Evolutionary conservation across 805 yeast species (phyloP), one percentile per base, ranked within the genome.

Genomic region (Jamesozyma piceae): DNA sequence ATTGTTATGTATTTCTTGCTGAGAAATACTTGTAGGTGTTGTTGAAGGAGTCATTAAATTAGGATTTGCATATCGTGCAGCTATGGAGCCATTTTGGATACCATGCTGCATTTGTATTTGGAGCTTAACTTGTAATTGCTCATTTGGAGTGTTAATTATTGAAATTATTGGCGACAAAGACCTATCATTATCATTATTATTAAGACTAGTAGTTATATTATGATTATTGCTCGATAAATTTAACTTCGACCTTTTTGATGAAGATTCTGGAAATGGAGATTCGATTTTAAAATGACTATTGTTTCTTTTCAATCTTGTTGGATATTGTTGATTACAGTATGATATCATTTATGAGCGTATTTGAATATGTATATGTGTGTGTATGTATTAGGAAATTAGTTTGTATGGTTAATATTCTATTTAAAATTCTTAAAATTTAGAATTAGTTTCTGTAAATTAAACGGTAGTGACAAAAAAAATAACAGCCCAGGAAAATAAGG

Each of bases 261-360:
- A 11, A 15, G 31, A 28, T 20, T 42, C 44, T 11, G 44, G 42
- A 17, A 35, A 40, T n/a, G 46, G 44, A 2, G 42, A n/a, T 18
- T 45, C 49, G 5, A 45, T 30, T 35, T 46, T 46, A 30, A 43
- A 40, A 21, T 42, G 41, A 15, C 28, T 15, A 28, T 34, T 37
- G 1, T 15, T 32, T 38, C 49, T 33, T 31, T 45, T 45, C 18
- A 39, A 4, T 13, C 27, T 35, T 26, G 21, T 28, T 28, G 35
- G 17, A 24, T 22, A 26, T 17, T 28, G 43, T 21, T 20, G 38
- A 27, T 39, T 35, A 19, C 28, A 34, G 34, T n/a, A 18, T 3
- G 32, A 40, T n/a, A 30, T 3, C 38, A 39, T 34, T n/a, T n/a
- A n/a, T n/a, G n/a, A n/a, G n/a, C n/a, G n/a, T n/a, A n/a, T n/a